Evolutionary conservation across 768 basidiomycete genomes (phyloP).

Genomic region (Rubroboletus satanas): DNA sequence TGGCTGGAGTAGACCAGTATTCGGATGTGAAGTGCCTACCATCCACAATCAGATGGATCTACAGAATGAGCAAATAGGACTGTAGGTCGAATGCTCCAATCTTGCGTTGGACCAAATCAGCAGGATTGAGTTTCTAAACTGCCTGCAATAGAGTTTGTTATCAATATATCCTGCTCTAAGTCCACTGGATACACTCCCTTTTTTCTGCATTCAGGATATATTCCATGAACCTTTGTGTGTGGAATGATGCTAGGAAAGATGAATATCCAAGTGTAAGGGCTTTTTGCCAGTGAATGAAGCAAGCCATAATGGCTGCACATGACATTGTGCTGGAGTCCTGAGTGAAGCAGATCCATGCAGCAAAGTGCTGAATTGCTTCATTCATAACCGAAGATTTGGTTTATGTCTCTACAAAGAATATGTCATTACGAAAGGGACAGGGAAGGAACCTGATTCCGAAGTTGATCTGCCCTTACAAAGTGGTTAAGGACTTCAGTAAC

Average conservation of each 20-base stretch:
- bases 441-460: neutral
- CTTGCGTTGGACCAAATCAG: neutral
- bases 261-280: slow-evolving; percentile 27
- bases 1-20: neutral
- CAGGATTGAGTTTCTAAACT: slow-evolving; percentile 9
- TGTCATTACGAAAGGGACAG: neutral
- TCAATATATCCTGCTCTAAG: slow-evolving; percentile 14
- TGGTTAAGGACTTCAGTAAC: slow-evolving; percentile 2
- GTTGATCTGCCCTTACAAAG: neutral
- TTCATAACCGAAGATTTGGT: too few species aligned
- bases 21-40: slow-evolving; percentile 26
- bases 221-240: slow-evolving; percentile 17
- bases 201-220: slow-evolving; percentile 4
- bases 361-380: slow-evolving; percentile 1
- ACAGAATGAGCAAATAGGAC: slow-evolving; percentile 22
- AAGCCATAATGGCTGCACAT: slow-evolving; percentile 31
- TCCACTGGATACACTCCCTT: slow-evolving; percentile 21
- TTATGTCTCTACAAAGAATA: neutral
- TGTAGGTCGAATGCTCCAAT: slow-evolving; percentile 10
- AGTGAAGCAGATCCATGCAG: slow-evolving; percentile 32
- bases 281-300: slow-evolving; percentile 28
- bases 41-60: slow-evolving; percentile 34
- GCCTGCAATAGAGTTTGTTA: slow-evolving; percentile 19
- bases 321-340: slow-evolving; percentile 28
- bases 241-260: slow-evolving; percentile 17